phyloP scores from a whole-genome alignment of 768 basidiomycete species.

The Hericium rajendrae region DNA sequence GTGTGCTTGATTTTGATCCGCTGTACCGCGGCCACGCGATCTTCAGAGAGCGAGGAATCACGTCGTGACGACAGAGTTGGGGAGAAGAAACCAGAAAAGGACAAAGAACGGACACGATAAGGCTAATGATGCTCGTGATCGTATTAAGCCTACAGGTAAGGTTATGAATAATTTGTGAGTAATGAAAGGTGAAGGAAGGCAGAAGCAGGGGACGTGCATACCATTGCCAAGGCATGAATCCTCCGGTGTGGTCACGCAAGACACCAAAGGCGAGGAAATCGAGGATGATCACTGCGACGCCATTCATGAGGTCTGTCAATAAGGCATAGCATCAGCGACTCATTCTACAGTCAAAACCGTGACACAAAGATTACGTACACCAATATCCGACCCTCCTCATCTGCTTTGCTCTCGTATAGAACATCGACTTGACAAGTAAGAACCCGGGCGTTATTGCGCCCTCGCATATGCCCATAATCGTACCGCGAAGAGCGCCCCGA shows the following conservation, averaged over 20 bases:
- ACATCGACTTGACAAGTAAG: constrained; percentile 58
- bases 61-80: constrained; percentile 69
- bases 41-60: constrained; percentile 59
- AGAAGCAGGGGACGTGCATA: constrained; percentile 17
- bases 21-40: constrained; percentile 59
- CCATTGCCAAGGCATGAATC: constrained; percentile 75
- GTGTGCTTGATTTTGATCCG: constrained; percentile 68
- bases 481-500: constrained; percentile 61
- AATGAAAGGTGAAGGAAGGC: too few species aligned
- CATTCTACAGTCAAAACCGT: too few species aligned
- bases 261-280: constrained; percentile 65
- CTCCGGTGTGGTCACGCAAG: constrained; percentile 44
- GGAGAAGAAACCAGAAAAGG: constrained; percentile 70
- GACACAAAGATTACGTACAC: constrained; percentile 26
- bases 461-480: constrained; percentile 73
- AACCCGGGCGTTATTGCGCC: constrained; percentile 76
- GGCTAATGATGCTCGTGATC: constrained; percentile 57
- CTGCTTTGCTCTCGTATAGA: constrained; percentile 41
- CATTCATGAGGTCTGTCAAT: constrained; percentile 62
- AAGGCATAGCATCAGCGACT: background rate
- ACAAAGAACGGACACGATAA: constrained; percentile 44
- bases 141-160: constrained; percentile 52
- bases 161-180: too few species aligned
- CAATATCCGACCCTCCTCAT: constrained; percentile 41
- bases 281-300: constrained; percentile 60